A percentile compares a stretch with the other conserved stretches of the same genome.
Evolutionary conservation across 306 rosid species (phyloP).

Genomic region (Arachis stenosperma): DNA sequence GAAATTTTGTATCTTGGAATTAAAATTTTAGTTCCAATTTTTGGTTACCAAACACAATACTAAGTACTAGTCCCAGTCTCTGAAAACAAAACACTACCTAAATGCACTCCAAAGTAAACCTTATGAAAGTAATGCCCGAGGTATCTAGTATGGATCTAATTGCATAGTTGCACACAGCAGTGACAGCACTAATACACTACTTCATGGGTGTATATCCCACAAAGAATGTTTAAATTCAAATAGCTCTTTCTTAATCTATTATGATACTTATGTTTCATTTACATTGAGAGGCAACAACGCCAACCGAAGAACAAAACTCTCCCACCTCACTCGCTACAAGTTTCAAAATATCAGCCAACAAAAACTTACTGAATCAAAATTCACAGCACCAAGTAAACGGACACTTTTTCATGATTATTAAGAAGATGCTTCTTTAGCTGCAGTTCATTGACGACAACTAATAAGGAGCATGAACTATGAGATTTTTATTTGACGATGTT

Average conservation of each 20-base stretch:
- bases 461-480: background rate
- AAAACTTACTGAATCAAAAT: conserved; percentile 13
- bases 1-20: no score
- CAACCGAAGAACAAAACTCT: conserved; percentile 12
- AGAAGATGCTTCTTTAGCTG: no score
- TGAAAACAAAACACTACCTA: background rate
- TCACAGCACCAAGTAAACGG: conserved; percentile 17
- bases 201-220: conserved; percentile 1
- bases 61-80: no score
- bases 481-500: conserved; percentile 10
- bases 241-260: background rate
- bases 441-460: no score
- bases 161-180: background rate
- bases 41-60: no score
- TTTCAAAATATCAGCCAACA: conserved; percentile 11
- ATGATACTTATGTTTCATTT: background rate
- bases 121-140: background rate
- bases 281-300: conserved; percentile 3
- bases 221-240: conserved; percentile 5
- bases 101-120: conserved; percentile 8
- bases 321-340: conserved; percentile 4
- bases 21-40: no score
- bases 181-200: background rate
- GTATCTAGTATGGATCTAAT: background rate
- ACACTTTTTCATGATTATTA: no score